Evolutionary conservation across 352 stramenopile species (phyloP).

Genomic region (Phytophthora pinifolia): DNA sequence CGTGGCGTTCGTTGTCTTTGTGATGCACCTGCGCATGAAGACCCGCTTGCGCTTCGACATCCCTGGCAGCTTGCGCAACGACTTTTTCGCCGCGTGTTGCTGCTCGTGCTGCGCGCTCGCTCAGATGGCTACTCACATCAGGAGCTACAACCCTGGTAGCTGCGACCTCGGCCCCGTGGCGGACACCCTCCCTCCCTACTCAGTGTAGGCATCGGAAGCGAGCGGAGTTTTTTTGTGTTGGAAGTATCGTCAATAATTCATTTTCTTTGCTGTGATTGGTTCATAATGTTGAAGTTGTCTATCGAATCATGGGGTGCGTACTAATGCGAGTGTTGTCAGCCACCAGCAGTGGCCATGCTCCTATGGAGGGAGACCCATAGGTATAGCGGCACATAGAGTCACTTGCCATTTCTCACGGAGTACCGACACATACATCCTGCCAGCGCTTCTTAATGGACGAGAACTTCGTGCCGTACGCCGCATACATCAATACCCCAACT

Average conservation of each 20-base stretch:
- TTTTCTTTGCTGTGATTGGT: conserved; percentile 9
- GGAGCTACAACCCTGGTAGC: conserved; percentile 49
- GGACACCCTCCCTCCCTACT: conserved; percentile 40
- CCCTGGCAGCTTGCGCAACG: conserved; percentile 29
- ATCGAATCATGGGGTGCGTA: no score
- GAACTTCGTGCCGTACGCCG: conserved; percentile 16
- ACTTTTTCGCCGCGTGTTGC: conserved; percentile 38
- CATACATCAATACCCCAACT: conserved; percentile 8
- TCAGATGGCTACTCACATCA: conserved; percentile 58
- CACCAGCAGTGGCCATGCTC: no score
- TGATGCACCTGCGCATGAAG: conserved; percentile 31
- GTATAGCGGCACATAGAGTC: no score
- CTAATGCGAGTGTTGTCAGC: no score
- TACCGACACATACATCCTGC: not conserved
- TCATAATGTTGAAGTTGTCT: conserved; percentile 15
- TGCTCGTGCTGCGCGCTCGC: conserved; percentile 49
- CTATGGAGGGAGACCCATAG: no score
- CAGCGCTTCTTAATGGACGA: conserved; percentile 13
- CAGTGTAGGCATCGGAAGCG: conserved; percentile 8
- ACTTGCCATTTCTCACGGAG: conserved; percentile 13
- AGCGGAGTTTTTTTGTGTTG: not conserved
- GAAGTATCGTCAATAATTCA: conserved; percentile 8
- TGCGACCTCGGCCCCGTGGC: conserved; percentile 35
- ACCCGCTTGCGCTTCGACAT: conserved; percentile 45
- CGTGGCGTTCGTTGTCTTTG: conserved; percentile 20